phyloP scores from a whole-genome alignment of 345 rosid genomes.

The Hibiscus tridactylites region DNA sequence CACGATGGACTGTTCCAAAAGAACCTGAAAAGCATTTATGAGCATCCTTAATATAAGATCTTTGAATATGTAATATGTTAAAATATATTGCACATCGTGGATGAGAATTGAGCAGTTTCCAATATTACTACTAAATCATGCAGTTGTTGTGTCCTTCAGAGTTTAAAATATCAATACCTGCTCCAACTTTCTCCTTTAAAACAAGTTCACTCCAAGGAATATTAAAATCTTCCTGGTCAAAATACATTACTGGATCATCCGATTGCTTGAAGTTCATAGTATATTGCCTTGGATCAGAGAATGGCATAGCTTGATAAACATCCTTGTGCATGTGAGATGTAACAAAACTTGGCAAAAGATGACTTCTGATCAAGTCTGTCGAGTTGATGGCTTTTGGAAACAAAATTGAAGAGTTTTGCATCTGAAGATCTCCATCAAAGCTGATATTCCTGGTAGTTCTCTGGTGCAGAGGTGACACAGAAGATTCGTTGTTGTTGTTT shows the following conservation, averaged over 20 bases:
- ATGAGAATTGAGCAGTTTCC: background rate
- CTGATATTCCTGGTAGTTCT: background rate
- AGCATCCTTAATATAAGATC: constrained; percentile 4
- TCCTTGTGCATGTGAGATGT: constrained; percentile 4
- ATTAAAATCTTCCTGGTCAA: constrained; percentile 32
- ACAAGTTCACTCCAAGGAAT: constrained; percentile 46
- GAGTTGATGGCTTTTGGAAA: constrained; percentile 3
- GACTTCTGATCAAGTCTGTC: constrained; percentile 4
- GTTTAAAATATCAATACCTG: constrained; percentile 26
- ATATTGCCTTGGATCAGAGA: constrained; percentile 14
- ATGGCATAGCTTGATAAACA: background rate
- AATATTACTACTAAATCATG: background rate
- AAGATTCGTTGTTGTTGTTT: constrained; percentile 13
- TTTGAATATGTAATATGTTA: background rate
- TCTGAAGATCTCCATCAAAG: constrained; percentile 11
- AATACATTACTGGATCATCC: constrained; percentile 6
- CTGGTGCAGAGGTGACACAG: constrained; percentile 8
- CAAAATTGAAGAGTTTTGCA: constrained; percentile 5
- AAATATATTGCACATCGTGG: background rate
- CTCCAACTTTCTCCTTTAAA: constrained; percentile 43
- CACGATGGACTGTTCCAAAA: constrained; percentile 49
- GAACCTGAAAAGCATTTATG: constrained; percentile 34
- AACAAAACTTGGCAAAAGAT: constrained; percentile 5
- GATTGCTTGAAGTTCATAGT: constrained; percentile 6
- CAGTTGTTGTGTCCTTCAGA: background rate